Conservation (phyloP, 2,329 filamentous ascomycete species). For the Penicillium decumbens region DNA sequence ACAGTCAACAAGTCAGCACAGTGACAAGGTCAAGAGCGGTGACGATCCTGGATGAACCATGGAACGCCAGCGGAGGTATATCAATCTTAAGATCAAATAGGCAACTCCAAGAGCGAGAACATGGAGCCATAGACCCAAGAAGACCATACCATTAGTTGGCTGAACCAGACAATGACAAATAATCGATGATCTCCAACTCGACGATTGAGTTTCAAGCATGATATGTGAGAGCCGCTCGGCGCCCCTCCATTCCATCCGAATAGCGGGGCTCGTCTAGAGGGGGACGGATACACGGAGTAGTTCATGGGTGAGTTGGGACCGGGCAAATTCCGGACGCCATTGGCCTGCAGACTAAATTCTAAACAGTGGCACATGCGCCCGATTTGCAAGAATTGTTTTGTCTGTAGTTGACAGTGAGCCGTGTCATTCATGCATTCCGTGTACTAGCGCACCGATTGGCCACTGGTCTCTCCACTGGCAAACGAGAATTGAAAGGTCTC, state of each 20-base stretch:
- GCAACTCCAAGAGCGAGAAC: neutral
- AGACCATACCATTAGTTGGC: neutral
- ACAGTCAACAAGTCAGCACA: neutral
- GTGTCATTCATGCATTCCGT: constrained; percentile 1
- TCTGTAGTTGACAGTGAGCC: constrained; percentile 12
- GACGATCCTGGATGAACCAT: neutral
- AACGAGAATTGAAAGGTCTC: constrained; percentile 1
- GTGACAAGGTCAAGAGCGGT: too few relatives aligned
- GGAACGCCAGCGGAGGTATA: neutral
- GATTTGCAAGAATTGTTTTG: constrained; percentile 7
- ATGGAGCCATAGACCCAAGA: neutral
- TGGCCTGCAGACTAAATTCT: neutral
- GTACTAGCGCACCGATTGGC: constrained; percentile 9
- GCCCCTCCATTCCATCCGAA: neutral
- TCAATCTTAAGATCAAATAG: neutral
- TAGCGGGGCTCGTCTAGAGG: neutral
- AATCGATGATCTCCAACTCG: neutral
- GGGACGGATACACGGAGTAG: neutral
- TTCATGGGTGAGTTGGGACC: constrained; percentile 5
- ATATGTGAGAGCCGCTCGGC: neutral
- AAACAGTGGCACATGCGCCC: neutral
- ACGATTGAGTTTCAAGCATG: neutral
- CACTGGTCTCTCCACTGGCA: constrained; percentile 4
- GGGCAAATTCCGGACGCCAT: neutral
- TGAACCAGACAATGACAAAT: constrained; percentile 11